phyloP scores from a whole-genome alignment of 805 yeast species.

The Kuraishia floccosa region DNA sequence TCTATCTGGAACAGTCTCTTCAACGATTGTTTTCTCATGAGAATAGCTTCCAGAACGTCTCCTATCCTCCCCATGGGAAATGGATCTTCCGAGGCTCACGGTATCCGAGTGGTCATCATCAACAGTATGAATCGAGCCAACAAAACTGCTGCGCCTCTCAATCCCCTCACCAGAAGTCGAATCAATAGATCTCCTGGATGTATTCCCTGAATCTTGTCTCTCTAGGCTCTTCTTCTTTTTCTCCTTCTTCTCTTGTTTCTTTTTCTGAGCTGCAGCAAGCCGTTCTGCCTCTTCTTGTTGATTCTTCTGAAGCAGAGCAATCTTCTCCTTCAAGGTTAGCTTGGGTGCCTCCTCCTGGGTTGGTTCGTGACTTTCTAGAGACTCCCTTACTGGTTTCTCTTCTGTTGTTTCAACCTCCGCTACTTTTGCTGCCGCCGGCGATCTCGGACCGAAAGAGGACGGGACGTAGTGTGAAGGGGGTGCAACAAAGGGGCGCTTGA shows the following conservation, averaged over 20 bases:
- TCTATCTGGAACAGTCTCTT: conserved; percentile 4
- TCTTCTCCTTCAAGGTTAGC: conserved; percentile 77
- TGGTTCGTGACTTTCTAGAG: conserved; percentile 12
- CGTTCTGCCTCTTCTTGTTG: conserved; percentile 5
- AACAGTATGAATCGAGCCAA: too few relatives aligned
- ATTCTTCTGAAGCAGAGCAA: conserved; percentile 15
- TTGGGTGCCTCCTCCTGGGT: conserved; percentile 57
- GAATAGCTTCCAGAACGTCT: neutral
- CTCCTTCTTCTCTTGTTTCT: conserved; percentile 4
- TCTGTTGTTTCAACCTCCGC: conserved; percentile 4
- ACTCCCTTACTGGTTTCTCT: conserved; percentile 10
- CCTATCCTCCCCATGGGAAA: neutral
- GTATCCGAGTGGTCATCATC: neutral
- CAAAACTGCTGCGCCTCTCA: conserved; percentile 1
- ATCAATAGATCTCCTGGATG: conserved; percentile 14
- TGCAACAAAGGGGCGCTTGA: conserved; percentile 44
- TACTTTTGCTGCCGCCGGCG: conserved; percentile 15
- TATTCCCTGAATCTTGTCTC: conserved; percentile 6
- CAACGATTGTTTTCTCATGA: conserved; percentile 3
- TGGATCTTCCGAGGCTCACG: neutral
- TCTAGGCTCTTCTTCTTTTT: conserved; percentile 18
- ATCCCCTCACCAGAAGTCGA: conserved; percentile 2
- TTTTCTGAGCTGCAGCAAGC: conserved; percentile 1
- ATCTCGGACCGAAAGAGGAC: conserved; percentile 4
- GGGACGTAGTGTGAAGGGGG: conserved; percentile 52